Base-by-base conservation (phyloP, 805 yeast species). In the Hanseniaspora guilliermondii region DNA sequence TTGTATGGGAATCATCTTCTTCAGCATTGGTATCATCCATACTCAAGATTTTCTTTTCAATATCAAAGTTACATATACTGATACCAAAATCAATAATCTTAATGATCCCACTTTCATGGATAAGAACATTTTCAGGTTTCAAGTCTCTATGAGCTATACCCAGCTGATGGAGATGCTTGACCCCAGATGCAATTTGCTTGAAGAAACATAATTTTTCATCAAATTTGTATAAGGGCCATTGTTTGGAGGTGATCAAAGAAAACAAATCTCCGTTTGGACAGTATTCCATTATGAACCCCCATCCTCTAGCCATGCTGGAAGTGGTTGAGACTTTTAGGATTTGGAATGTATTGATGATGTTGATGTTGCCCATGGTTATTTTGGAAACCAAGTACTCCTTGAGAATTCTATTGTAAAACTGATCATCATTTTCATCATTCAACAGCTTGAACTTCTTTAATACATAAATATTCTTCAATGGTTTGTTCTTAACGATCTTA, bases 1-100 rank as follows among this genome's bases (percentile, higher is more conserved):
- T 47, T 1, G 12, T 47, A n/a, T 11, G 9, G 9, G 39, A 21
- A n/a, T 33, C 40, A 16, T 11, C 6, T 6, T 46, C 21, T 3
- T 46, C 11, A 6, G n/a, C 22, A 0, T 2, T 12, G 9, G 3
- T 46, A 64, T 69, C 8, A 69, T 48, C 6, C 60, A 75, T 24
- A 78, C 72, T 0, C 0, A 76, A 77, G 21, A 65, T 70, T 50
- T 68, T 75, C 64, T 80, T 82, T 17, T 82, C 85, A 63, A 76
- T 77, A 52, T 77, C 82, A 21, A 27, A 46, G 19, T 39, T 41
- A 7, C 47, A 30, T 14, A 52, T 35, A 49, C 85, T 78, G 36
- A 84, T 84, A 56, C 93, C 93, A 65, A 83, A 84, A 70, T 84
- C 93, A 33, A 87, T 81, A 30, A 84, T 65, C 62, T 83, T 83